Evolutionary conservation across 2,329 filamentous ascomycete genomes (phyloP), one percentile per base, ranked within the genome.

Genomic region (Aspergillus hiratsukae): DNA sequence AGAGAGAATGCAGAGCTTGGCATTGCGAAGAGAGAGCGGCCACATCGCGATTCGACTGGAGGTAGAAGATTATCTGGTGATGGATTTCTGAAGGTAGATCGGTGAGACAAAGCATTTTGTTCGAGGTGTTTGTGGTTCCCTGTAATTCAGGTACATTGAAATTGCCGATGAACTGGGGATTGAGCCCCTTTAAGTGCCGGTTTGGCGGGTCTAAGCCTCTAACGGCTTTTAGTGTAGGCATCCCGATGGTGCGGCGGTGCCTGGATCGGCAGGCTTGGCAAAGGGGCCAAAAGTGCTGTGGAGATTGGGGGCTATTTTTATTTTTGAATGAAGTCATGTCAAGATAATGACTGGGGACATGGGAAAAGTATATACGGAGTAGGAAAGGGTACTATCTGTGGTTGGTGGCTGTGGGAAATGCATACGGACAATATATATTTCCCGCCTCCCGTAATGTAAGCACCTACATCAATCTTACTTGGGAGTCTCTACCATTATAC

Each of bases 1-100:
- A 58, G 8, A 63, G 48, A 17, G 29, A 45, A 37, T 63, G 45
- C 10, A 63, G 48, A 21, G 19, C n/a, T 25, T 55, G 49, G 31
- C 55, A 57, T 53, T 59, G 56, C 8, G 25, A 40, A 29, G 59
- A 63, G 19, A 63, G 46, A 19, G 61, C 59, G 14, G 58, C 55
- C 27, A 61, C 57, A 52, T 63, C 59, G 17, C 37, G 52, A 28
- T 53, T 55, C 6, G 57, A 61, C 31, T 49, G 52, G 14, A 63
- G 35, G n/a, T 48, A 53, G 14, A 43, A 53, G 19, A 63, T 31
- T 6, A 64, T 54, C 10, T 45, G 49, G 3, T 50, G 37, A 4
- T 50, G 58, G 27, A 58, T 25, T 4, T 58, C 53, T 8, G 48
- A 7, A 17, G 57, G 52, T n/a, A 53, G 51, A 50, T 19, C n/a